Base-by-base conservation (phyloP, 139 green algal genomes). In the Chlorella ohadii region DNA sequence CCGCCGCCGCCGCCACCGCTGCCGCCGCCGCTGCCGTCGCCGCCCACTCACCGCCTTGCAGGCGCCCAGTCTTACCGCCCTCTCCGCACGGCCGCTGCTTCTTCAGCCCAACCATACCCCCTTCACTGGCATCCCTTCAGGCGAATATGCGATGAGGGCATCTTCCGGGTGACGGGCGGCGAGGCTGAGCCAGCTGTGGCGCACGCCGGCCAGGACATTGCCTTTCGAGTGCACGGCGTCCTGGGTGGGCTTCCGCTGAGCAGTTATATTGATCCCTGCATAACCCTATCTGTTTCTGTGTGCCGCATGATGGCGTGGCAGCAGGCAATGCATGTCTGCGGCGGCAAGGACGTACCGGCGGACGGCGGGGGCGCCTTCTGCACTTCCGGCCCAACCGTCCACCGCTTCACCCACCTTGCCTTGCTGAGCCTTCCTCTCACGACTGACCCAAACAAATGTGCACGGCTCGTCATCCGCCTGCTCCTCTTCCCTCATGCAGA, bases 61-160 rank as follows among this genome's bases (percentile, higher is more conserved):
- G 44, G 44, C 44, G 44, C 44, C 9, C 7, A 6, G 9, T 51
- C 44, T 51, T 9, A 51, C 44, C 44, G 44, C 44, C 9, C 6
- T 51, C 44, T 51, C 44, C 9, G 44, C 44, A n/a, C n/a, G n/a
- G 44, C 44, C 44, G 44, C 44, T 51, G n/a, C 44, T 51, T 16
- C 44, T 51, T 16, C 61, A 31, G 20, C 20, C 61, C 13, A n/a
- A 2, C 23, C 61, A 33, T 5, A 33, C 61, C 61, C 61, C 23
- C 33, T 3, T 2, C 61, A 11, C n/a, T 31, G 20, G 23, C n/a
- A 13, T 6, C 25, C 28, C 63, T 6, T 5, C 64, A 71, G 71
- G 65, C 65, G 65, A 31, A 39, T 72, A 4, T 72, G 65, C 16
- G 71, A 77, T 16, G 71, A 77, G 39, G 72, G 72, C n/a, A 23